Conservation (phyloP, 768 basidiomycete genomes). For the Rhodosporidiobolus odoratus region DNA sequence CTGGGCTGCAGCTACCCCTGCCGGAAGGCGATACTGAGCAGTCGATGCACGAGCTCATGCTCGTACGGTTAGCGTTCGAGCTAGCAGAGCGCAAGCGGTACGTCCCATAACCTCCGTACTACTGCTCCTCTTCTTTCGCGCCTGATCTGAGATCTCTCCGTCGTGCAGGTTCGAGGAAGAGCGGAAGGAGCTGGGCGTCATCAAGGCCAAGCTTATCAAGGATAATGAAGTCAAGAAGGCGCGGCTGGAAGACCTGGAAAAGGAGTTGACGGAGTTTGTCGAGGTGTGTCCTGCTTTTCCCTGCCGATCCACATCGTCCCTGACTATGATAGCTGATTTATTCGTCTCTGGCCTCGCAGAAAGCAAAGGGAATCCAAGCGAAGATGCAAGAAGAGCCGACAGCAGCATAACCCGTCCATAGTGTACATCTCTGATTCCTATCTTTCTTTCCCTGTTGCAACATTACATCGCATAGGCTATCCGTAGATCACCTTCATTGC, state of each 20-base stretch:
- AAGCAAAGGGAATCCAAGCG: slow-evolving; percentile 28
- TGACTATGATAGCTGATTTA: neutral
- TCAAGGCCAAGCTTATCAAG: slow-evolving; percentile 74
- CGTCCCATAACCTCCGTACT: slow-evolving; percentile 29
- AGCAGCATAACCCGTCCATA: neutral
- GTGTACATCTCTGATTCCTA: neutral
- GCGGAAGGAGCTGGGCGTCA: slow-evolving; percentile 58
- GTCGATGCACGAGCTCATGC: slow-evolving; percentile 76
- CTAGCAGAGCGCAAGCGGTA: slow-evolving; percentile 82
- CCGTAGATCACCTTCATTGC: no score
- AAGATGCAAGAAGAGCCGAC: slow-evolving; percentile 36
- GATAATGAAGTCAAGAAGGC: slow-evolving; percentile 67
- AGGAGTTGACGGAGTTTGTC: slow-evolving; percentile 60
- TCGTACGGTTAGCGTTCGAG: slow-evolving; percentile 79
- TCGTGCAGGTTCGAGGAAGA: slow-evolving; percentile 34
- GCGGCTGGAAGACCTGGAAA: slow-evolving; percentile 71
- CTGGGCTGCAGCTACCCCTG: slow-evolving; percentile 60
- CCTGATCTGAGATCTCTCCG: neutral
- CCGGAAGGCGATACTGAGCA: slow-evolving; percentile 40
- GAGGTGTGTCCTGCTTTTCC: slow-evolving; percentile 9
- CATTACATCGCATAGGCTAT: neutral
- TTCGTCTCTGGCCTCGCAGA: neutral
- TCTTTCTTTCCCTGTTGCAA: neutral
- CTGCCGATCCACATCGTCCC: neutral
- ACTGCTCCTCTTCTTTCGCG: no score